These are phyloP conservation scores for Colletotrichum tamarilloi DNA, from an alignment of 2,329 filamentous ascomycete species.

Conservation along the genomic window DNA sequence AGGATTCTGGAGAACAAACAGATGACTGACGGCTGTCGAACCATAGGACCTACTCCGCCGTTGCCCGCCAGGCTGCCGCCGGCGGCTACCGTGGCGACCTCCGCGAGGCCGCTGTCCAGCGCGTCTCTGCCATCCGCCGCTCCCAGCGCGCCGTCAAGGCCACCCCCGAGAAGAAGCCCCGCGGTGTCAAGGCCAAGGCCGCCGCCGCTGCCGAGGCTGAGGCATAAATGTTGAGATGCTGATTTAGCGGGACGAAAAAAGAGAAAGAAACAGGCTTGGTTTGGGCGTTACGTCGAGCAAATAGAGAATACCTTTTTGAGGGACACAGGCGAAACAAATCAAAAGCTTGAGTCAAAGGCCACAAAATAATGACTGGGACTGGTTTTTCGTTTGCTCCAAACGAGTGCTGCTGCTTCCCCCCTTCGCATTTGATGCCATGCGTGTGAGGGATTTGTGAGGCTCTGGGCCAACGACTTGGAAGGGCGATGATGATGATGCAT, in stretches of 20 bases:
- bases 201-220: conserved; percentile 68
- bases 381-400: conserved; percentile 14
- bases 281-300: conserved; percentile 36
- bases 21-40: conserved; percentile 18
- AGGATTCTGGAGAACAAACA: neutral
- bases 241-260: conserved; percentile 14
- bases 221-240: conserved; percentile 31
- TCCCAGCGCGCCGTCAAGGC: conserved; percentile 85
- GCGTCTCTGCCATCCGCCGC: conserved; percentile 85
- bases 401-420: neutral
- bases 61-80: conserved; percentile 87
- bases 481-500: neutral
- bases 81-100: conserved; percentile 86
- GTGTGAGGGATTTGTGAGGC: neutral
- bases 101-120: conserved; percentile 82
- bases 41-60: conserved; percentile 84
- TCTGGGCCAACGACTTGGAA: neutral
- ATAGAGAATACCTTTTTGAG: conserved; percentile 35
- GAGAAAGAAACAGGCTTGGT: conserved; percentile 28
- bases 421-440: neutral
- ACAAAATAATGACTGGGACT: conserved; percentile 32
- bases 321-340: conserved; percentile 33
- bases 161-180: conserved; percentile 76
- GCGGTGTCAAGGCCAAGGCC: conserved; percentile 84
- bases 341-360: conserved; percentile 35